Percentiles rank a stretch among this genome's conserved stretches.
phyloP scores from a whole-genome alignment of 441 rosid genomes.

The Pelargonium cotyledonis region DNA sequence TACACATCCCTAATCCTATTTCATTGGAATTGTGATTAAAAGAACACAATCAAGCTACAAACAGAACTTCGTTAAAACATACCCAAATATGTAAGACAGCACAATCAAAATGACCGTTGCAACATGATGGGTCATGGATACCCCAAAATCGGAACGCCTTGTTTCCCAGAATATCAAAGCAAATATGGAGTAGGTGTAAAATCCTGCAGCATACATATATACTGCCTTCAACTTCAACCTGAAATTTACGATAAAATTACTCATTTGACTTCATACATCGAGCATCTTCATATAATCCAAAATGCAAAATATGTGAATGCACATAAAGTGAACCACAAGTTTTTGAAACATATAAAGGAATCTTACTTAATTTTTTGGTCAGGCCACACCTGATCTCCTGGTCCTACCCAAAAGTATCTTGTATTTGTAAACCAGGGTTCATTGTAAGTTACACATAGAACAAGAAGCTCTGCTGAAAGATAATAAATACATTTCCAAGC shows the following conservation, averaged over 20 bases:
- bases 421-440: constrained; percentile 84
- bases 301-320: neutral
- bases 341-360: neutral
- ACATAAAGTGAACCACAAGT: neutral
- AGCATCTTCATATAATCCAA: too few species aligned
- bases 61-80: constrained; percentile 7
- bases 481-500: constrained; percentile 82
- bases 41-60: neutral
- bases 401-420: constrained; percentile 70
- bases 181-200: constrained; percentile 49
- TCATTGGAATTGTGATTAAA: neutral
- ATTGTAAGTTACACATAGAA: constrained; percentile 45
- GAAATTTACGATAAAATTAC: constrained; percentile 13
- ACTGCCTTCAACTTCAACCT: constrained; percentile 50
- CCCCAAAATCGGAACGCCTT: constrained; percentile 46
- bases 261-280: neutral
- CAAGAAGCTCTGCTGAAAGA: constrained; percentile 63
- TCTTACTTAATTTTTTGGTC: constrained; percentile 70
- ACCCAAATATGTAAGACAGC: constrained; percentile 49
- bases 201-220: constrained; percentile 50
- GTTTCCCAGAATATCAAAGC: constrained; percentile 71
- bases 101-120: constrained; percentile 37
- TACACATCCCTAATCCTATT: neutral
- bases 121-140: constrained; percentile 56
- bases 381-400: constrained; percentile 81